These are phyloP conservation scores for Chrysanthemum seticuspe DNA, from an alignment of 129 eudicot genomes.

Conservation along the genomic window DNA sequence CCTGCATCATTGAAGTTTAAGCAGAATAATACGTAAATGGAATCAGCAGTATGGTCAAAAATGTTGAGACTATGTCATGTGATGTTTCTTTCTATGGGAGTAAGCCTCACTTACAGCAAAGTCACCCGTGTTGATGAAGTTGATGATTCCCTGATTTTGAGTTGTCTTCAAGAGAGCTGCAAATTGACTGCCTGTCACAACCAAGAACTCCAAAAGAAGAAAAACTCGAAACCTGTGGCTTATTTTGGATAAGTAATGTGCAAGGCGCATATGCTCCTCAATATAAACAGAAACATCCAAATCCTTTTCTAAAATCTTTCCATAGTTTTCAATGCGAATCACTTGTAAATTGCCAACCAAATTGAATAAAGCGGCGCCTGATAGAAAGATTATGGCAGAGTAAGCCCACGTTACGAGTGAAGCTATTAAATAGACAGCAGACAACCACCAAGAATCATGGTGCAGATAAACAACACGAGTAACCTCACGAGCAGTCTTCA, in stretches of 20 bases:
- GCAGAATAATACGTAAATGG: background rate
- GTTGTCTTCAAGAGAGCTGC: constrained; percentile 50
- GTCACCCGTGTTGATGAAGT: constrained; percentile 60
- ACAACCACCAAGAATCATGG: constrained; percentile 53
- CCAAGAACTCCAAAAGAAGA: constrained; percentile 55
- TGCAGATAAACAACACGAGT: constrained; percentile 38
- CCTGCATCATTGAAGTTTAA: constrained; percentile 33
- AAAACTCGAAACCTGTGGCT: constrained; percentile 70
- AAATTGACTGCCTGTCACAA: constrained; percentile 58
- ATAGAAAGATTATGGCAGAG: constrained; percentile 38
- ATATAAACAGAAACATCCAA: constrained; percentile 41
- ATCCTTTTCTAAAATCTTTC: constrained; percentile 57
- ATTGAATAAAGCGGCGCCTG: constrained; percentile 56
- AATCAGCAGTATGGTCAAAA: background rate
- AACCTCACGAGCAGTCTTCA: constrained; percentile 55
- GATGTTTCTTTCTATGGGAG: background rate
- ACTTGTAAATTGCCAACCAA: constrained; percentile 62
- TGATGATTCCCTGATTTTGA: constrained; percentile 45
- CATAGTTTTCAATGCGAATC: constrained; percentile 64
- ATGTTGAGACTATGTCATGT: no score
- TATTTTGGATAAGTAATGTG: constrained; percentile 57
- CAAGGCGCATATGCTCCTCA: constrained; percentile 55
- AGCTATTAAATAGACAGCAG: constrained; percentile 31
- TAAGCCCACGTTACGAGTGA: constrained; percentile 54
- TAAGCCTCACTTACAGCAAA: constrained; percentile 47